Evolutionary conservation across 305 asterid genomes (phyloP).

Genomic region (Nicotiana rustica): DNA sequence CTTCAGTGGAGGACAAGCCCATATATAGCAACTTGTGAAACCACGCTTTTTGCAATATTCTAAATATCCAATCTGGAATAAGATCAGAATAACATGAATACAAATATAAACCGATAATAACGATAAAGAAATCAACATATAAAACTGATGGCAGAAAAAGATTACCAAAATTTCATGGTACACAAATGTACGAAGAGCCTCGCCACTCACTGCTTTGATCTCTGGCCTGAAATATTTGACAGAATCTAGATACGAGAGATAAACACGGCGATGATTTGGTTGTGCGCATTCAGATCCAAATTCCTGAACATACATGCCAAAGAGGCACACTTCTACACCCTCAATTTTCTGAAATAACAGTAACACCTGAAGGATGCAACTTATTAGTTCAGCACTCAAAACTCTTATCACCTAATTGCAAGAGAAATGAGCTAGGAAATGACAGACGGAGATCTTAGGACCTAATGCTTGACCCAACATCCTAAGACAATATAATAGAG

Average conservation of each 20-base stretch:
- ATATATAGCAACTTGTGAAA: constrained; percentile 93
- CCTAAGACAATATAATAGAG: neutral
- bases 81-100: constrained; percentile 33
- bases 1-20: constrained; percentile 99
- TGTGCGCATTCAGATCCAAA: constrained; percentile 95
- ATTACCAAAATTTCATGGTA: constrained; percentile 95
- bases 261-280: constrained; percentile 96
- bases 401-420: constrained; percentile 28
- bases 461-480: constrained; percentile 18
- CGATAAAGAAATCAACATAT: neutral
- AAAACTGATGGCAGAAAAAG: constrained; percentile 30
- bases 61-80: constrained; percentile 81
- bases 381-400: constrained; percentile 37
- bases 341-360: constrained; percentile 90
- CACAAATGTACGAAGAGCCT: constrained; percentile 95
- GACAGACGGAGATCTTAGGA: constrained; percentile 27
- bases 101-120: constrained; percentile 16
- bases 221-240: constrained; percentile 97
- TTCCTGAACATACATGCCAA: constrained; percentile 99
- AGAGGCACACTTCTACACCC: constrained; percentile 97
- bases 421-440: constrained; percentile 19
- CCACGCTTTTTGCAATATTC: constrained; percentile 94
- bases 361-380: constrained; percentile 67
- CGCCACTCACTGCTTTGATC: constrained; percentile 86
- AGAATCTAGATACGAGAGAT: constrained; percentile 94